Evolutionary conservation across 2,329 filamentous ascomycete genomes (phyloP).

Genomic region (Ceratocystiopsis sp.): DNA sequence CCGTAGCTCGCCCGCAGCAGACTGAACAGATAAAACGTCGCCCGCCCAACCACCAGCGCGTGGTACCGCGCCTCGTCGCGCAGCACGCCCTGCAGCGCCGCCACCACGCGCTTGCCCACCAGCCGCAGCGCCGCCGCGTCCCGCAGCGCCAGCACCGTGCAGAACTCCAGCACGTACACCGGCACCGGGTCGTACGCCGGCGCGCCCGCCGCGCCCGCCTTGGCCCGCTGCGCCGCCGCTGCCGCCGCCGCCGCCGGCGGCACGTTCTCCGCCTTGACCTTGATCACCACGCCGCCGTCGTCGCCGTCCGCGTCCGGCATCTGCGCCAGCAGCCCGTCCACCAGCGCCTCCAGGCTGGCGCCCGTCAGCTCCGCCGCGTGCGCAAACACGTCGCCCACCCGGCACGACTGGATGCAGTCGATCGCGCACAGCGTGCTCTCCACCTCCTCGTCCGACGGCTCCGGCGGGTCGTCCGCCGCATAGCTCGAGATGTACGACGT

Average conservation of each 20-base stretch:
- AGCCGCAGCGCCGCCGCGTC: slow-evolving; percentile 54
- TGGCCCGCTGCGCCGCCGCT: slow-evolving; percentile 35
- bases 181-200: slow-evolving; percentile 69
- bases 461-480: slow-evolving; percentile 90
- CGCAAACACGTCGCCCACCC: slow-evolving; percentile 62
- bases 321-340: slow-evolving; percentile 60
- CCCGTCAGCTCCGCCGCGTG: slow-evolving; percentile 49
- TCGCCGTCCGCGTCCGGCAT: slow-evolving; percentile 62
- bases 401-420: slow-evolving; percentile 83
- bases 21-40: slow-evolving; percentile 72
- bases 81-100: slow-evolving; percentile 64
- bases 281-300: slow-evolving; percentile 57
- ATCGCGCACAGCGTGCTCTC: slow-evolving; percentile 91
- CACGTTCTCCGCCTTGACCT: slow-evolving; percentile 72
- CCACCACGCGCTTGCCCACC: slow-evolving; percentile 65
- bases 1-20: slow-evolving; percentile 64
- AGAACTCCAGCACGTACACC: slow-evolving; percentile 82
- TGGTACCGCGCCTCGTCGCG: slow-evolving; percentile 67
- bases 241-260: slow-evolving; percentile 37
- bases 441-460: slow-evolving; percentile 91
- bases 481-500: slow-evolving; percentile 98
- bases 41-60: slow-evolving; percentile 64
- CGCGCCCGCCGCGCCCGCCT: slow-evolving; percentile 32
- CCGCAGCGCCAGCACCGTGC: slow-evolving; percentile 63
- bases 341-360: slow-evolving; percentile 26